These are phyloP conservation scores for Xerophyta viscosa DNA, from an alignment of 106 monocot species.

Conservation along the genomic window DNA sequence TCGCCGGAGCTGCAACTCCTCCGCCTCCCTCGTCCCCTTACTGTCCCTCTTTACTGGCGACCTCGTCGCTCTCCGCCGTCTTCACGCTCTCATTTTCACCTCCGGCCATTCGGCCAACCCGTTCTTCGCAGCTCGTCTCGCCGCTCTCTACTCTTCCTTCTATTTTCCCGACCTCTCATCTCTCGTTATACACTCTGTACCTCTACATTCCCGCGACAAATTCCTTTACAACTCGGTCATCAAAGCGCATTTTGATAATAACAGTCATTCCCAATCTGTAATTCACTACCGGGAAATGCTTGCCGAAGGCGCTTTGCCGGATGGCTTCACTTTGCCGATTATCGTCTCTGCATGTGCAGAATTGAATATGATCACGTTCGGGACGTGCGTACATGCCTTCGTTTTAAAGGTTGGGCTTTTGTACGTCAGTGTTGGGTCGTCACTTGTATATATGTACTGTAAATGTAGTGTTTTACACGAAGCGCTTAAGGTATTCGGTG, in stretches of 20 bases:
- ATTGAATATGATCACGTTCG: constrained; percentile 13
- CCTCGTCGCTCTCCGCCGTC: constrained; percentile 25
- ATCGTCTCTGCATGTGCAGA: constrained; percentile 56
- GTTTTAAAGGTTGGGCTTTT: constrained; percentile 35
- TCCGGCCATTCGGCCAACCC: constrained; percentile 49
- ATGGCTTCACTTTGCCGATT: constrained; percentile 62
- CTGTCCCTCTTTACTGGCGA: constrained; percentile 15
- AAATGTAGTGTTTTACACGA: constrained; percentile 35
- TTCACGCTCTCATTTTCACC: constrained; percentile 56
- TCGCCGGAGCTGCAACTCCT: too few relatives aligned
- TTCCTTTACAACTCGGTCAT: constrained; percentile 86
- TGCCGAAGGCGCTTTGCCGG: constrained; percentile 15
- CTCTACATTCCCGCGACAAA: constrained; percentile 18
- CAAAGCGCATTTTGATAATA: constrained; percentile 49
- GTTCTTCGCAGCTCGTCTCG: constrained; percentile 63
- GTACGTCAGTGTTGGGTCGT: constrained; percentile 29
- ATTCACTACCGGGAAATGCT: constrained; percentile 36
- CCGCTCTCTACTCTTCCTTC: constrained; percentile 58
- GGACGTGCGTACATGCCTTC: constrained; percentile 30
- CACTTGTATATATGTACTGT: constrained; percentile 61
- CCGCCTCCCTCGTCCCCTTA: too few relatives aligned
- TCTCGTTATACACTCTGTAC: constrained; percentile 26
- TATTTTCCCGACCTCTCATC: constrained; percentile 29
- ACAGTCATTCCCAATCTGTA: constrained; percentile 22
- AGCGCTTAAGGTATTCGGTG: constrained; percentile 54